Evolutionary conservation across 305 asterid species (phyloP).

Genomic region (Striga hermonthica): DNA sequence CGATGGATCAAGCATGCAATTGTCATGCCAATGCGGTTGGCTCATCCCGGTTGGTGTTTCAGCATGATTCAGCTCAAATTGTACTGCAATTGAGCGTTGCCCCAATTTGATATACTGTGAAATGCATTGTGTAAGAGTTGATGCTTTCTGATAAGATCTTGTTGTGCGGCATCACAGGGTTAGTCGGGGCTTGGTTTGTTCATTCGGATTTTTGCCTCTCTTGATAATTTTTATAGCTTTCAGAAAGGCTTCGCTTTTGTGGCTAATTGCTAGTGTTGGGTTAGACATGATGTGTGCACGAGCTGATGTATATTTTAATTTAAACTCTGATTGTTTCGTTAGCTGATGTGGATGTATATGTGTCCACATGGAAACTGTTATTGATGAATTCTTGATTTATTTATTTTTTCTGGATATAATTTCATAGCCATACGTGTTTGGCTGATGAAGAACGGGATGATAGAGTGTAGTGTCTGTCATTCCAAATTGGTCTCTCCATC

Average conservation of each 20-base stretch:
- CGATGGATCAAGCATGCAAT: conserved; percentile 23
- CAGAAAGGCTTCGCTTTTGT: too few relatives aligned
- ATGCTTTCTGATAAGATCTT: conserved; percentile 21
- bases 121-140: background rate
- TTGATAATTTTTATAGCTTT: too few relatives aligned
- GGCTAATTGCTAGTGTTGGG: background rate
- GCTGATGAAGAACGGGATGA: conserved; percentile 66
- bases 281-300: background rate
- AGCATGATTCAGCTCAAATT: conserved; percentile 9
- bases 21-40: conserved; percentile 23
- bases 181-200: conserved; percentile 3
- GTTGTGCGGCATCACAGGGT: conserved; percentile 6
- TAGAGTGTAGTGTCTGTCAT: conserved; percentile 79
- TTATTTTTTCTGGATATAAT: conserved; percentile 27
- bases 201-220: background rate
- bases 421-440: conserved; percentile 38
- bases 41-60: background rate
- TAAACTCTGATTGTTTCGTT: too few relatives aligned
- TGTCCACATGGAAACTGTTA: background rate
- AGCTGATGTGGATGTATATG: too few relatives aligned
- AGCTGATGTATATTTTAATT: background rate
- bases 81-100: conserved; percentile 5
- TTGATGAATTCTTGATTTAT: conserved; percentile 20
- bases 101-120: background rate
- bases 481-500: conserved; percentile 65